Conservation (phyloP, 495 filamentous ascomycete species). For the Daldinia childiae region DNA sequence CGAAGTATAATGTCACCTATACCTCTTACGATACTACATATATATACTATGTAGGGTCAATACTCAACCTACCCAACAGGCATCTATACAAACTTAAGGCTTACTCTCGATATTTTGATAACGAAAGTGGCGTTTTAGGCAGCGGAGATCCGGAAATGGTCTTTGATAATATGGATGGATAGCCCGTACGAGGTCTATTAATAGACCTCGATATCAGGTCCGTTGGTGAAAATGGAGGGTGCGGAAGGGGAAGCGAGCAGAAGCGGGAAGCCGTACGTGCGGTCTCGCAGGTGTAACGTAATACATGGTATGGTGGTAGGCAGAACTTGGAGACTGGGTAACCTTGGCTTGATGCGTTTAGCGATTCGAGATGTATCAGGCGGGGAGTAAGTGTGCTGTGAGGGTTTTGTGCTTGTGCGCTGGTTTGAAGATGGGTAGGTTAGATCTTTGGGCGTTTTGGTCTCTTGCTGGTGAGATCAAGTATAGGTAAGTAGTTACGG, state of each 20-base stretch:
- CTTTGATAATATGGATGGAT: neutral
- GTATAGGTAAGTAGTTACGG: too few relatives aligned
- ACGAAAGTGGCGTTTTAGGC: neutral
- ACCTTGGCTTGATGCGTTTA: neutral
- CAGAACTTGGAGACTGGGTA: neutral
- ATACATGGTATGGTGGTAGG: neutral
- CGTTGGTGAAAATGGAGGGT: too few relatives aligned
- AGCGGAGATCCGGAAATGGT: neutral
- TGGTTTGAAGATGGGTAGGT: too few relatives aligned
- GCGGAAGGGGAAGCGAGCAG: neutral
- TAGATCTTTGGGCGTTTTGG: too few relatives aligned
- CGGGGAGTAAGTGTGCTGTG: too few relatives aligned
- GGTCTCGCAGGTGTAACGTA: neutral
- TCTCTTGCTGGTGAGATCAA: too few relatives aligned
- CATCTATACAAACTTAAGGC: too few relatives aligned
- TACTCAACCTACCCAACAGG: too few relatives aligned
- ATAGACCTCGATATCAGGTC: neutral
- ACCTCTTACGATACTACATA: neutral
- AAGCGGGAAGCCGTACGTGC: neutral
- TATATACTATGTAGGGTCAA: neutral
- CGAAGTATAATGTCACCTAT: neutral
- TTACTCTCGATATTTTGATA: neutral
- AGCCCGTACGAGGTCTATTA: neutral
- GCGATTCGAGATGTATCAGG: too few relatives aligned
- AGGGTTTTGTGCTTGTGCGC: too few relatives aligned